Percentiles rank a stretch among this genome's conserved stretches.
Evolutionary conservation across 75 land plant species (phyloP).

Genomic region (Pinus tabuliformis): DNA sequence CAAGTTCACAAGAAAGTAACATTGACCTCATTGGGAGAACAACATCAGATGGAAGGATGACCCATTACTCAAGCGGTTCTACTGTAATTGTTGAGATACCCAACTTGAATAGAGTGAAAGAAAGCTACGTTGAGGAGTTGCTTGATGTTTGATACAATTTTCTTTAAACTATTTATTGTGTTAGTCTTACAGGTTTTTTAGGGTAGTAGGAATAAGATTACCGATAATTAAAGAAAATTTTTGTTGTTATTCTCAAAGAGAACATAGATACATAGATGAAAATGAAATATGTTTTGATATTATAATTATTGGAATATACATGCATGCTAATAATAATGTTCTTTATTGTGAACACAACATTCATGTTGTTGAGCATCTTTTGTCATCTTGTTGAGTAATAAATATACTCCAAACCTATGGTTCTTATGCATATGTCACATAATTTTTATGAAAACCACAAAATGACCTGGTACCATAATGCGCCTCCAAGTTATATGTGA

Average conservation of each 20-base stretch:
- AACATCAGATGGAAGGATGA: slow-evolving; percentile 47
- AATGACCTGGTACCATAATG: too few relatives aligned
- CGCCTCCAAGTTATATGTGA: background rate
- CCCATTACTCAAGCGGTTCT: slow-evolving; percentile 47
- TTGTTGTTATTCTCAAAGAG: background rate
- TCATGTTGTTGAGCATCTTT: background rate
- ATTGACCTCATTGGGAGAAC: slow-evolving; percentile 54
- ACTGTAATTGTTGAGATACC: slow-evolving; percentile 91
- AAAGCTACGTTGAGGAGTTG: slow-evolving; percentile 88
- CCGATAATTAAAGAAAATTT: background rate
- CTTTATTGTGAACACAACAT: background rate
- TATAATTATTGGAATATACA: background rate
- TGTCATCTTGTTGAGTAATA: background rate
- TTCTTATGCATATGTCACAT: background rate
- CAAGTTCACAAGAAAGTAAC: slow-evolving; percentile 60
- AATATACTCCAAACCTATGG: background rate
- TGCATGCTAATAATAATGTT: background rate
- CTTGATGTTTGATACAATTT: slow-evolving; percentile 59
- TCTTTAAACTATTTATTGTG: background rate
- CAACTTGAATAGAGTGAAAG: slow-evolving; percentile 91
- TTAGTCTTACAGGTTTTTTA: background rate
- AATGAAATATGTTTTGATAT: background rate
- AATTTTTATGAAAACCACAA: background rate
- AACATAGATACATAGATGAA: background rate
- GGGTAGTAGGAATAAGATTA: background rate